Evolutionary conservation across 139 green algal species (phyloP), one percentile per base, ranked within the genome.

Genomic region (Tetraselmis chui): DNA sequence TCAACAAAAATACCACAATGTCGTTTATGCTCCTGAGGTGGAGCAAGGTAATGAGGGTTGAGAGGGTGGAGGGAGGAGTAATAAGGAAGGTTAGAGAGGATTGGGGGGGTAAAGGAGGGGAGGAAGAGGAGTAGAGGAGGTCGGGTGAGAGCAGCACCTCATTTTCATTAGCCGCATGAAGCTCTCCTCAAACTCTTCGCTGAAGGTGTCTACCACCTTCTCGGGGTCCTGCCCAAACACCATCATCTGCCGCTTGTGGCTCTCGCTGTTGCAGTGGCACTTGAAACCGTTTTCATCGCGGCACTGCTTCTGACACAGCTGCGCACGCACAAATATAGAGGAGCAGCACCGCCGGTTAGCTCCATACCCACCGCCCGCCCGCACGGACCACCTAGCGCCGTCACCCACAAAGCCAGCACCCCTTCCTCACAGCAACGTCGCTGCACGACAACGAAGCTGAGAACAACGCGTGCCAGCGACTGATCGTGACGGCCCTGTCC

Each of bases 221-320:
- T 92, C 78, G 2, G 95, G 87, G 81, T 92, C 94, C 79, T 94
- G 82, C 0, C 96, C 96, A 84, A 99, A 98, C 2, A 98, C 82
- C 82, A 94, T 89, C 90, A 97, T 95, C 85, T 97, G 92, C 0
- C 94, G 87, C 85, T 87, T 88, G 85, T 97, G 94, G 1, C 87
- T 85, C 76, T 97, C 94, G 31, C 86, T 92, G 30, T 86, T 93
- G 58, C 96, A 90, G 86, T 98, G 95, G 85, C 95, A 98, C 83
- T 98, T 99, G 91, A 99, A 99, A 23, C 96, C 96, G 85, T 99
- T 99, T 82, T 98, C 96, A 84, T 99, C 96, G 23, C 96, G 89
- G 85, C 96, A 99, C 85, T 98, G 94, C 88, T 99, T 99, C 79
- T 97, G 88, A 85, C 96, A 99, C 89, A 98, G 94, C 90, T 99